These are phyloP conservation scores for Pseudoneurospora amorphoporcata DNA, from an alignment of 495 filamentous ascomycete species.

Conservation along the genomic window DNA sequence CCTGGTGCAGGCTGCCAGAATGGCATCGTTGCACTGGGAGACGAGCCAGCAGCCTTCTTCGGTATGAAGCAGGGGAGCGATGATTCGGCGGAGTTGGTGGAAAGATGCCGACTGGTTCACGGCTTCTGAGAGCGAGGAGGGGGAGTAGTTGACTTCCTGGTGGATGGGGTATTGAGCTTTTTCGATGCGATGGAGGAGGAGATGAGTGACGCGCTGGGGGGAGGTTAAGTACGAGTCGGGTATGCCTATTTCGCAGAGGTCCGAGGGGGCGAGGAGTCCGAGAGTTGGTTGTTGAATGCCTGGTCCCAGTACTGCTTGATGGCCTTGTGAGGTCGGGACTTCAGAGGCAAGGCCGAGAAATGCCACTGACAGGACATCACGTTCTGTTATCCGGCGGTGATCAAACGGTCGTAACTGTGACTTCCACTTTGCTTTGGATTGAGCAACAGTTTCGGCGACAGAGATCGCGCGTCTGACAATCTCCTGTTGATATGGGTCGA, in stretches of 20 bases:
- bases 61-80: not conserved
- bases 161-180: not conserved
- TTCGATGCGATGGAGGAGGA: not conserved
- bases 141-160: not conserved
- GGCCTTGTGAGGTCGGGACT: not conserved
- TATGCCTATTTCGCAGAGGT: not conserved
- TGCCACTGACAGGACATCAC: constrained; percentile 18
- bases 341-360: constrained; percentile 2
- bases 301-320: not conserved
- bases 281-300: not conserved
- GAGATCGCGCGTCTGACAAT: not conserved
- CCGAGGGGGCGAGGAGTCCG: not conserved
- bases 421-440: not conserved
- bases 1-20: not conserved
- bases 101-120: not conserved
- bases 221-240: not conserved
- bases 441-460: not conserved
- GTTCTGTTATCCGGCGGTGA: constrained; percentile 13
- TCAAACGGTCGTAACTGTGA: not conserved
- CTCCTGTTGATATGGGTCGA: not conserved
- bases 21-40: not conserved
- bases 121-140: not conserved
- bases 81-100: not conserved
- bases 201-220: not conserved
- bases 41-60: not conserved